Evolutionary conservation across 192 early-diverging fungal species (phyloP).

Genomic region (Podila minutissima): DNA sequence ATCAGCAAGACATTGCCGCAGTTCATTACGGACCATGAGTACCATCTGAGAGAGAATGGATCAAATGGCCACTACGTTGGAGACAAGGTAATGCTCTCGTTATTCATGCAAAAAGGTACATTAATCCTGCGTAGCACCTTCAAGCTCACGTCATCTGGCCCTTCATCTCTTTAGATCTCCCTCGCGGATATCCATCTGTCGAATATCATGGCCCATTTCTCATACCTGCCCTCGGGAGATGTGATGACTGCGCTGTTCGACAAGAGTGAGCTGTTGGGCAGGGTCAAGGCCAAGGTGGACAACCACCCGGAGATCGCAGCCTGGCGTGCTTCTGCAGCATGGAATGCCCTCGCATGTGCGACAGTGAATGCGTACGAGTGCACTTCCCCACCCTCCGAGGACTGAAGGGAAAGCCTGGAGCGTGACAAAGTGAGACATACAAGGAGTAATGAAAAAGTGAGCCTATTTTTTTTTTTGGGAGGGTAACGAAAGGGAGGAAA

Average conservation of each 20-base stretch:
- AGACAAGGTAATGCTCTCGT: neutral
- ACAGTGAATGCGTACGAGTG: too few relatives aligned
- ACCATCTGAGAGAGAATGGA: slow-evolving; percentile 27
- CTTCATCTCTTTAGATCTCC: slow-evolving; percentile 1
- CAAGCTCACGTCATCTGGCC: neutral
- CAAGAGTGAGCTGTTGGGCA: neutral
- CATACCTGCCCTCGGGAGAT: neutral
- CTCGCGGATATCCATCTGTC: slow-evolving; percentile 35
- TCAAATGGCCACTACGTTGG: slow-evolving; percentile 39
- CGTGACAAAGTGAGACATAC: too few relatives aligned
- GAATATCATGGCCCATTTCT: slow-evolving; percentile 6
- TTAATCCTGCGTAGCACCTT: neutral
- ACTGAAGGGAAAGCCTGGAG: too few relatives aligned
- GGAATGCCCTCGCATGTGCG: too few relatives aligned
- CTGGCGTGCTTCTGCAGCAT: neutral
- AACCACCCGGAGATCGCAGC: neutral
- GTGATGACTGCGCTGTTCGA: neutral
- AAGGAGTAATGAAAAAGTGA: too few relatives aligned
- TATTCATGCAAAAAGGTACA: neutral
- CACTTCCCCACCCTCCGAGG: too few relatives aligned
- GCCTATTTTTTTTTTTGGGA: too few relatives aligned
- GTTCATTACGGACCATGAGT: slow-evolving; percentile 23
- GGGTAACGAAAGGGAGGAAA: too few relatives aligned
- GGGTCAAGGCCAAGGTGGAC: neutral
- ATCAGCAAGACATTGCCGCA: neutral